Evolutionary conservation across 768 basidiomycete genomes (phyloP).

Genomic region (Boletales sp.): DNA sequence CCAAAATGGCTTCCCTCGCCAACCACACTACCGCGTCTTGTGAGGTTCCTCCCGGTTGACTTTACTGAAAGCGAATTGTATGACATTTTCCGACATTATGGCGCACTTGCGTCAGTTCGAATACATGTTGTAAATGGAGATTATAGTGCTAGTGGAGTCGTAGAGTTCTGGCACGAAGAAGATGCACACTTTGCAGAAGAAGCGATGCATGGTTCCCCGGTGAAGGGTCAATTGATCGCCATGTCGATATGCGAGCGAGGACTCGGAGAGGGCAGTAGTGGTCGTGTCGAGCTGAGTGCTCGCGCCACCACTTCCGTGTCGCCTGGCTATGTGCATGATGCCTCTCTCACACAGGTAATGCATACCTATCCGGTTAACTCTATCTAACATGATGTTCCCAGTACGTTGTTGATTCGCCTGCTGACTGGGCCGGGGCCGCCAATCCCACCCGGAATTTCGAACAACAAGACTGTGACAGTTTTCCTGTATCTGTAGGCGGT

Average conservation of each 20-base stretch:
- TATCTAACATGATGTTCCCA: constrained; percentile 18
- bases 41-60: constrained; percentile 77
- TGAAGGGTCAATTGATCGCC: constrained; percentile 81
- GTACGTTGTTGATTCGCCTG: constrained; percentile 65
- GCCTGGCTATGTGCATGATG: constrained; percentile 52
- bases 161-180: constrained; percentile 87
- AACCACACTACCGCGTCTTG: constrained; percentile 70
- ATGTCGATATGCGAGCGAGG: constrained; percentile 70
- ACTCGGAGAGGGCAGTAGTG: constrained; percentile 48
- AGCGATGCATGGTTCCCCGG: constrained; percentile 77
- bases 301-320: constrained; percentile 77
- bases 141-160: constrained; percentile 62
- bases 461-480: constrained; percentile 87
- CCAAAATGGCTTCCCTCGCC: constrained; percentile 77
- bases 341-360: constrained; percentile 57
- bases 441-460: constrained; percentile 82
- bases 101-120: constrained; percentile 76
- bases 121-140: constrained; percentile 67
- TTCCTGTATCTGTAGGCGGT: constrained; percentile 89
- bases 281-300: constrained; percentile 63
- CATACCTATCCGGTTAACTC: constrained; percentile 2
- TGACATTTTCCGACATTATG: constrained; percentile 80
- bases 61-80: constrained; percentile 74
- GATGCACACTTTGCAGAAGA: constrained; percentile 78
- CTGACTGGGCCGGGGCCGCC: constrained; percentile 32